Base-by-base conservation (phyloP, 768 basidiomycete species). In the Naganishia friedmannii region DNA sequence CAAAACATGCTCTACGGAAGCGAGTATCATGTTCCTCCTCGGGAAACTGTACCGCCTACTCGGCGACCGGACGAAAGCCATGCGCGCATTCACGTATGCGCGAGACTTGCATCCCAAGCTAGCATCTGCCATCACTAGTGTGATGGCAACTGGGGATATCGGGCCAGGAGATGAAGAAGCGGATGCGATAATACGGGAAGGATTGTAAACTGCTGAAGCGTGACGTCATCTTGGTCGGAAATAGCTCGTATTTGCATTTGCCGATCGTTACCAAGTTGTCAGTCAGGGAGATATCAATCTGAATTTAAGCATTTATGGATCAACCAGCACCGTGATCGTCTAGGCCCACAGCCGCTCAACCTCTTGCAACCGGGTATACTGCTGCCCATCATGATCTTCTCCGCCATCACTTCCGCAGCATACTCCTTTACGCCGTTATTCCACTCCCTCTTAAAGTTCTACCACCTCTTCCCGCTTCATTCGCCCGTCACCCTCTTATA, bases 21-120 rank as follows among this genome's bases (percentile, higher is more conserved):
- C 93, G 66, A 97, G 97, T 83, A 91, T 98, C 68, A 87, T 94
- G 70, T 96, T 96, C 86, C 89, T 97, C 82, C 87, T 99, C 21
- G 96, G 93, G 31, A 90, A 90, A 83, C 89, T 90, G 70, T 97
- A 96, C 78, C 87, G 91, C 56, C 84, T 90, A 74, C 82, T 90
- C 67, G 92, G 92, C 42, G 85, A 92, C 81, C 86, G 87, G 73
- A 84, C 86, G 23, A 89, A 90, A 81, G 88, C 92, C 58, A 90
- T 91, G 68, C 88, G 90, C 71, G 85, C 88, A 82, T 89, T 99
- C 72, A 91, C 93, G 34, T 85, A 89, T 46, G 96, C 93, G 74
- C 88, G 93, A 72, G 96, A 99, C 79, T 86, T 97, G 69, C 90
- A 95, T 55, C 95, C 96, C 51, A 92, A 95, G 83, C 90, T 90